These are phyloP conservation scores for Terfezia claveryi DNA, from an alignment of 495 filamentous ascomycete species.

Conservation along the genomic window DNA sequence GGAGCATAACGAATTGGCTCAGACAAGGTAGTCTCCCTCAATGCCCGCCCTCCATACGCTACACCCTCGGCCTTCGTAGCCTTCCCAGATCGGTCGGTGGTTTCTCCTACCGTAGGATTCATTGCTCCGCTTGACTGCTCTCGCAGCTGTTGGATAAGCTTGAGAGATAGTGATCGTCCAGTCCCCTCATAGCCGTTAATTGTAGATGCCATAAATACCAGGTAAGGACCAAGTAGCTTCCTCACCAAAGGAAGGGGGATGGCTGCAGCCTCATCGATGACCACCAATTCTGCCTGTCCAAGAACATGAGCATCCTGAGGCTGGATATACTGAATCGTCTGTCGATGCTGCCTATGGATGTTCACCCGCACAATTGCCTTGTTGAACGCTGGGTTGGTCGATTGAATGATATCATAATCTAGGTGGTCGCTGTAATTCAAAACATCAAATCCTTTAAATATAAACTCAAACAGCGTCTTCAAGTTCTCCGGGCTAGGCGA, in stretches of 20 bases:
- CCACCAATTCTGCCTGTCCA: constrained; percentile 84
- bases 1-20: constrained; percentile 91
- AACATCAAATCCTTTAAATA: constrained; percentile 96
- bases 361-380: constrained; percentile 97
- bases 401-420: constrained; percentile 96
- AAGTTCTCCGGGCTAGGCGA: constrained; percentile 96
- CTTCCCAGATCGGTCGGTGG: constrained; percentile 56
- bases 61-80: constrained; percentile 37
- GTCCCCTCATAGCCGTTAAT: constrained; percentile 99
- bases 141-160: constrained; percentile 90
- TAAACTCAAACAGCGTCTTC: constrained; percentile 93
- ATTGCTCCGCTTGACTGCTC: constrained; percentile 56
- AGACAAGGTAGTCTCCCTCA: constrained; percentile 74
- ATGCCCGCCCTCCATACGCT: constrained; percentile 45
- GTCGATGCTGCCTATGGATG: constrained; percentile 80
- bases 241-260: constrained; percentile 82
- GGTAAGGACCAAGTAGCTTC: constrained; percentile 92
- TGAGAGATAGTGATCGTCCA: constrained; percentile 79
- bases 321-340: constrained; percentile 96
- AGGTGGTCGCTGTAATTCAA: constrained; percentile 79
- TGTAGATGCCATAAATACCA: constrained; percentile 98
- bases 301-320: constrained; percentile 87
- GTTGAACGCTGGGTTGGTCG: constrained; percentile 95
- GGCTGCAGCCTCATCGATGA: constrained; percentile 95
- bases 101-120: constrained; percentile 36